Conservation (phyloP, 306 rosid species). For the Vigna mungo region DNA sequence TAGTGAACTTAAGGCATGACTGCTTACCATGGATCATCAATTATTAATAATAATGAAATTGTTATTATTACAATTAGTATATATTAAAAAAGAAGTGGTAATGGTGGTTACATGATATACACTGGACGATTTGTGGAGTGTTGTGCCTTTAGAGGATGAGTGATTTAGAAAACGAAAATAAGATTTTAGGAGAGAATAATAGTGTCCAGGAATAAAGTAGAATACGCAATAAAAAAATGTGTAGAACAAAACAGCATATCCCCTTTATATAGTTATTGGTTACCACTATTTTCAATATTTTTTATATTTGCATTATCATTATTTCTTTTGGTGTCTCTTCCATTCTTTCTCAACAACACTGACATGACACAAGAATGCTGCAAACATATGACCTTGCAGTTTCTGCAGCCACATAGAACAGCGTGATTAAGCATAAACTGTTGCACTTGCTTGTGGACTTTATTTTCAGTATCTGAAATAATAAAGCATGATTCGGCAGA, state of each 20-base stretch:
- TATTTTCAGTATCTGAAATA: no score
- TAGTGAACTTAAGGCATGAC: background rate
- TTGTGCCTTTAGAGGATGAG: no score
- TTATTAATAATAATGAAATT: background rate
- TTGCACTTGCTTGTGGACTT: slow-evolving; percentile 35
- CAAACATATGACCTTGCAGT: background rate
- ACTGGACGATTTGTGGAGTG: no score
- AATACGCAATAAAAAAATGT: no score
- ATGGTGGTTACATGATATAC: no score
- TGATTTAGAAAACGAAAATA: no score
- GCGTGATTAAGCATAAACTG: slow-evolving; percentile 15
- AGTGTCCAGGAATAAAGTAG: no score
- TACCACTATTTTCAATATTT: background rate
- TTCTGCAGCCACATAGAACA: background rate
- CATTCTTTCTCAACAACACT: slow-evolving; percentile 23
- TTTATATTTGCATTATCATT: background rate
- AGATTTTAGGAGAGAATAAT: no score
- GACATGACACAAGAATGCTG: slow-evolving; percentile 11
- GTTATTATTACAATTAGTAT: background rate
- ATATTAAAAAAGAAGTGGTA: no score
- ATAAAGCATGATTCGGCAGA: no score
- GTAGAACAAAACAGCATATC: no score
- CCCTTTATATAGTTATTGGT: no score
- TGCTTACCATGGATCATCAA: background rate
- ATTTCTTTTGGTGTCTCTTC: background rate